These are phyloP conservation scores for Primulina tabacum DNA, from an alignment of 257 asterid genomes.

Conservation along the genomic window DNA sequence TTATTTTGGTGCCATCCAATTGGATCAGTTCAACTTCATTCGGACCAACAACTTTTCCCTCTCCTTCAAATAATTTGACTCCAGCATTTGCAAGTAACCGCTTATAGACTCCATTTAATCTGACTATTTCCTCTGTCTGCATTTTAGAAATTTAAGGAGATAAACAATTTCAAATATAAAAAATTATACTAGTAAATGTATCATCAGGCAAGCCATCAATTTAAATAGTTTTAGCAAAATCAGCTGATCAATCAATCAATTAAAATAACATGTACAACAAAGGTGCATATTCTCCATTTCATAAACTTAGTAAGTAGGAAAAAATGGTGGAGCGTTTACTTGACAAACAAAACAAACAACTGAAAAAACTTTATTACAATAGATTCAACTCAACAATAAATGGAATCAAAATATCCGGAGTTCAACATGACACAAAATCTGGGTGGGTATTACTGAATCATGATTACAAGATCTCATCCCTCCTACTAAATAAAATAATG, in stretches of 20 bases:
- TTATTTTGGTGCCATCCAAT: slow-evolving; percentile 90
- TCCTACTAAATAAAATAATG: not conserved
- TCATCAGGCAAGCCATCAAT: not conserved
- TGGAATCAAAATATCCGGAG: no score
- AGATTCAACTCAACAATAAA: no score
- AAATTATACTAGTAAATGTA: not conserved
- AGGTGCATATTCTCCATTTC: no score
- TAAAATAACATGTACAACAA: no score
- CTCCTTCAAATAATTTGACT: slow-evolving; percentile 95
- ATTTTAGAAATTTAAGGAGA: slow-evolving; percentile 2
- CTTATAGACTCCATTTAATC: slow-evolving; percentile 90
- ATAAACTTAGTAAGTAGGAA: no score
- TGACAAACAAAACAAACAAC: no score
- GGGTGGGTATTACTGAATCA: not conserved
- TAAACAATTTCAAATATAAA: slow-evolving; percentile 6
- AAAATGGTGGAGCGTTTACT: no score
- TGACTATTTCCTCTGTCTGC: slow-evolving; percentile 90
- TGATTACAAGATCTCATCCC: not conserved
- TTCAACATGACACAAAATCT: not conserved
- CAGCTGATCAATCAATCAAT: no score
- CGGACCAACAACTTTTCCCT: slow-evolving; percentile 88
- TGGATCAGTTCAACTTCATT: slow-evolving; percentile 89
- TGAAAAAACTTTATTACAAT: no score
- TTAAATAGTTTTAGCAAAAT: no score
- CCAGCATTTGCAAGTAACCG: slow-evolving; percentile 82